phyloP scores from a whole-genome alignment of 176 grass and related monocot genomes.

The Echinochloa phyllopogon region DNA sequence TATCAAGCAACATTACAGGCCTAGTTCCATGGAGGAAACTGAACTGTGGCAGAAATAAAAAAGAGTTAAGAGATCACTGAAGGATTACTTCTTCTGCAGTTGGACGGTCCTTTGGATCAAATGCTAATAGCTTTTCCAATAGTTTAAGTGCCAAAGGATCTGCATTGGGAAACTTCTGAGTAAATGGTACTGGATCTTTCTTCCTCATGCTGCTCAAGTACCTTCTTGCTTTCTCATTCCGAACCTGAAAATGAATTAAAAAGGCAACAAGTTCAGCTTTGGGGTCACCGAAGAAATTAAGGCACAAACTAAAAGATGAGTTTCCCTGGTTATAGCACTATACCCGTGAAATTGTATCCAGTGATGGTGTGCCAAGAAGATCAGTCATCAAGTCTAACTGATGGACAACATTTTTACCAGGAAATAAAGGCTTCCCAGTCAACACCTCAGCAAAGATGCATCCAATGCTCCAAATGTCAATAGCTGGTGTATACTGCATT shows the following conservation, averaged over 20 bases:
- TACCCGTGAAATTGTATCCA: slow-evolving; percentile 97
- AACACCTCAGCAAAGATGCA: slow-evolving; percentile 99
- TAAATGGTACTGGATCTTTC: slow-evolving; percentile 83
- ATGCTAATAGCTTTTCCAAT: slow-evolving; percentile 86
- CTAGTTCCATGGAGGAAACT: background rate
- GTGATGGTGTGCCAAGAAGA: slow-evolving; percentile 86
- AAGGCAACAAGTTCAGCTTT: background rate
- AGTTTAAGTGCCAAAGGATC: slow-evolving; percentile 91
- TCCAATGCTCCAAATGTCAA: slow-evolving; percentile 99
- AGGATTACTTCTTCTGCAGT: slow-evolving; percentile 86
- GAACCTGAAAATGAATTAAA: slow-evolving; percentile 56
- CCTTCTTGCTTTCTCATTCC: slow-evolving; percentile 97
- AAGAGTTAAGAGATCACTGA: background rate
- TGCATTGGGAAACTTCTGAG: slow-evolving; percentile 86
- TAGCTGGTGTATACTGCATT: slow-evolving; percentile 98
- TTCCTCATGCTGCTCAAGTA: slow-evolving; percentile 97
- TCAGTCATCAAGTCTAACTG: slow-evolving; percentile 99
- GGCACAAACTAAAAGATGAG: background rate
- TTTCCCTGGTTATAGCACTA: slow-evolving; percentile 23
- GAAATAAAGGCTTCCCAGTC: slow-evolving; percentile 97
- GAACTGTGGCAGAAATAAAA: background rate
- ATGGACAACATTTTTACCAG: slow-evolving; percentile 99
- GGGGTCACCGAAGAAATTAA: background rate
- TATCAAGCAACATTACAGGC: background rate
- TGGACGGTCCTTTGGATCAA: slow-evolving; percentile 92